Evolutionary conservation across 2,329 filamentous ascomycete species (phyloP).

Genomic region (Fusarium dlaminii): DNA sequence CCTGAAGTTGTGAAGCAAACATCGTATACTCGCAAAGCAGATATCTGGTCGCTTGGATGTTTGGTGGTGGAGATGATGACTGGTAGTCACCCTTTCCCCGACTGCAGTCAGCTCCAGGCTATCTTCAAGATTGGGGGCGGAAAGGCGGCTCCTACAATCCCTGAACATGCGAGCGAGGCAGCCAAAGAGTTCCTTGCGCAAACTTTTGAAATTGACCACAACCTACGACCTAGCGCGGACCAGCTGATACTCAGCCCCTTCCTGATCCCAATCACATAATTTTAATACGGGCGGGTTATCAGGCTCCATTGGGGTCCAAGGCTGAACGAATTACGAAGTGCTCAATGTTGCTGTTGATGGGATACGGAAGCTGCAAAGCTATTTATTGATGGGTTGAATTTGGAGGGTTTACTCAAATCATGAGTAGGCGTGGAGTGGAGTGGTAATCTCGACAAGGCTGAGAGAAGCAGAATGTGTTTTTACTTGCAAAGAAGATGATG

Average conservation of each 20-base stretch:
- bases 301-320: not conserved
- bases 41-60: slow-evolving; percentile 98
- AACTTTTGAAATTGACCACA: slow-evolving; percentile 96
- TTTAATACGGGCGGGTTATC: not conserved
- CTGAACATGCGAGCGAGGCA: slow-evolving; percentile 85
- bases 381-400: not conserved
- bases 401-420: not conserved
- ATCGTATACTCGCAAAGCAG: slow-evolving; percentile 96
- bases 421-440: not conserved
- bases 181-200: slow-evolving; percentile 83
- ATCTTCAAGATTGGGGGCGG: slow-evolving; percentile 98
- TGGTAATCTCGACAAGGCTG: slow-evolving; percentile 6
- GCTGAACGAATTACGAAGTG: slow-evolving; percentile 15
- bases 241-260: slow-evolving; percentile 88
- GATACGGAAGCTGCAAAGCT: not conserved
- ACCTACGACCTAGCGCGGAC: slow-evolving; percentile 89
- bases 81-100: slow-evolving; percentile 93
- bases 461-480: slow-evolving; percentile 22
- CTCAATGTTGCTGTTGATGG: not conserved
- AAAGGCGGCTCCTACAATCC: slow-evolving; percentile 87
- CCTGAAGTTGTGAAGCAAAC: slow-evolving; percentile 98
- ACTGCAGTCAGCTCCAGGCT: slow-evolving; percentile 95
- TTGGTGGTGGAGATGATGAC: slow-evolving; percentile 99
- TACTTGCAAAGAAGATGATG: slow-evolving; percentile 20
- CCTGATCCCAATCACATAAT: slow-evolving; percentile 72